Conservation (phyloP, 1,284 basidiomycete species). For the Schizopora paradoxa region DNA sequence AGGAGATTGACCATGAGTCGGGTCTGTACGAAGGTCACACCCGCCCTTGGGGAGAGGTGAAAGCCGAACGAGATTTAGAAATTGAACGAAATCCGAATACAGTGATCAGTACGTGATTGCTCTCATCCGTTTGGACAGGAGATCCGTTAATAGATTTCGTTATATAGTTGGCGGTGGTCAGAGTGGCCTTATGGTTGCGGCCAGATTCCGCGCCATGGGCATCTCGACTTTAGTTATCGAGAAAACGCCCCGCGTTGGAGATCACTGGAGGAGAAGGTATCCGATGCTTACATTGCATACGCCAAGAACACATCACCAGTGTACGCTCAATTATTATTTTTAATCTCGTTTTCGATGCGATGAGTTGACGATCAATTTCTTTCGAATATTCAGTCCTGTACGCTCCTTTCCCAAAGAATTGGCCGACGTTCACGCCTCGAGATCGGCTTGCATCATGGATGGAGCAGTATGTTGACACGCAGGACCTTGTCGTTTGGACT, state of each 20-base stretch:
- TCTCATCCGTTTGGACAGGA: background rate
- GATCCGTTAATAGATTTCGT: background rate
- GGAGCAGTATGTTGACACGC: conserved; percentile 17
- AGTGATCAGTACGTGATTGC: conserved; percentile 23
- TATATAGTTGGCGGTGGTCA: conserved; percentile 49
- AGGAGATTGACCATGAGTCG: no score
- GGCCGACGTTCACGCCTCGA: conserved; percentile 16
- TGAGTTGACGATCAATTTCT: no score
- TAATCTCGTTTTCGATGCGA: background rate
- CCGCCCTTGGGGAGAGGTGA: conserved; percentile 22
- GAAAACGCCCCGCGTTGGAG: conserved; percentile 41
- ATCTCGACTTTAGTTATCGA: conserved; percentile 47
- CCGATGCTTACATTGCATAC: conserved; percentile 45
- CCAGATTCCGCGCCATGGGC: conserved; percentile 46
- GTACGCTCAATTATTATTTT: conserved; percentile 1
- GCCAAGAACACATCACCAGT: conserved; percentile 9
- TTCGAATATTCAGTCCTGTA: conserved; percentile 17
- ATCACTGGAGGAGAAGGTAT: conserved; percentile 51
- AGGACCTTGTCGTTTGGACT: conserved; percentile 19
- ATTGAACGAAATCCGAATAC: conserved; percentile 26
- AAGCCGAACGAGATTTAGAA: conserved; percentile 17
- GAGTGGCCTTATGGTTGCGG: conserved; percentile 45
- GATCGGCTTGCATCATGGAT: conserved; percentile 19
- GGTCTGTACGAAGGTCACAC: conserved; percentile 22
- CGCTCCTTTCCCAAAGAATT: conserved; percentile 13